Evolutionary conservation across 805 yeast genomes (phyloP).

Genomic region (Yueomyces sp.): DNA sequence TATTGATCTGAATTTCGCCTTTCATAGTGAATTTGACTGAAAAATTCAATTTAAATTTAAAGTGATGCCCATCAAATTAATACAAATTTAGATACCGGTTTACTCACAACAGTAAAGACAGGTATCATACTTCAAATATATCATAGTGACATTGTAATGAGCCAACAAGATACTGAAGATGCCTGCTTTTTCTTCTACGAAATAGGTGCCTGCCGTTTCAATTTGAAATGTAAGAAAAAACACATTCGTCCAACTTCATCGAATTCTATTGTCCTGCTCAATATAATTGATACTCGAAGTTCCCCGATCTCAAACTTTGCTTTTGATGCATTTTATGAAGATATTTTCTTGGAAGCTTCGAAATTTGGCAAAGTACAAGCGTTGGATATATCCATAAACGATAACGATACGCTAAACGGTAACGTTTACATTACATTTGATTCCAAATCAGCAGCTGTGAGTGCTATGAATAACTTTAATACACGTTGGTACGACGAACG

Average conservation of each 20-base stretch:
- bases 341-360: slow-evolving; percentile 51
- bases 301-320: slow-evolving; percentile 13
- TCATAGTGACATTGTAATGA: too few species aligned
- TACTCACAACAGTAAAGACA: too few species aligned
- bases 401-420: slow-evolving; percentile 71
- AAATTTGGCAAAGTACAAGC: slow-evolving; percentile 39
- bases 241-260: slow-evolving; percentile 58
- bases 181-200: slow-evolving; percentile 42
- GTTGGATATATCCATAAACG: slow-evolving; percentile 70
- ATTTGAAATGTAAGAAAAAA: slow-evolving; percentile 67
- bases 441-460: slow-evolving; percentile 41
- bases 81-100: too few species aligned
- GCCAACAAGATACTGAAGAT: background rate
- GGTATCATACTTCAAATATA: too few species aligned
- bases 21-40: too few species aligned
- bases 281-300: slow-evolving; percentile 40
- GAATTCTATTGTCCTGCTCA: slow-evolving; percentile 44
- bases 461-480: slow-evolving; percentile 50
- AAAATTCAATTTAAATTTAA: too few species aligned
- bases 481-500: slow-evolving; percentile 69
- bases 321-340: slow-evolving; percentile 56
- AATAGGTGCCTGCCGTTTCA: slow-evolving; percentile 91
- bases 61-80: too few species aligned
- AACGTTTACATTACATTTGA: slow-evolving; percentile 64
- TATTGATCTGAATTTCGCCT: too few species aligned